Conservation (phyloP, 2,329 filamentous ascomycete genomes). For the Zasmidium cellare region DNA sequence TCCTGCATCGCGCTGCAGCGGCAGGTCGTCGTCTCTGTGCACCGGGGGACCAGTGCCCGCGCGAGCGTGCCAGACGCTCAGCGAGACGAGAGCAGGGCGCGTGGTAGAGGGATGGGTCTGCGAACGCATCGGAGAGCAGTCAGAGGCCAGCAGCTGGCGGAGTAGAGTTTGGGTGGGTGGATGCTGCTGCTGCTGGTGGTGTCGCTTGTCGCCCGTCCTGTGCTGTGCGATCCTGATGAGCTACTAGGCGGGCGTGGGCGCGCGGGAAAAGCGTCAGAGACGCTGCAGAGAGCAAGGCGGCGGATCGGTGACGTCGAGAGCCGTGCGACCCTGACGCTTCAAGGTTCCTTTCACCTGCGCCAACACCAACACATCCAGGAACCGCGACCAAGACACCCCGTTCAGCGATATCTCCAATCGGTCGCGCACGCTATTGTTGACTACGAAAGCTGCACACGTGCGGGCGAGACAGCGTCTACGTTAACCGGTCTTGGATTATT, state of each 20-base stretch:
- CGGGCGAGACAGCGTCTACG: too few species aligned
- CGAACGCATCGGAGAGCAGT: not conserved
- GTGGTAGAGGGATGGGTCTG: not conserved
- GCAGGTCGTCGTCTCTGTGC: not conserved
- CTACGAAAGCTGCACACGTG: too few species aligned
- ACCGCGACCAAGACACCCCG: too few species aligned
- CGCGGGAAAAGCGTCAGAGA: not conserved
- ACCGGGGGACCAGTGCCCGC: not conserved
- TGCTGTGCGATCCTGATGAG: too few species aligned
- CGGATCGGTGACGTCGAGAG: not conserved
- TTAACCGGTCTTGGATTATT: too few species aligned
- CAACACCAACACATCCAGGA: too few species aligned
- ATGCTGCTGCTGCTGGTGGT: too few species aligned
- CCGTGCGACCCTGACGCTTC: not conserved
- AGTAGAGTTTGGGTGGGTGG: not conserved
- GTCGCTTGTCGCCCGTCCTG: too few species aligned
- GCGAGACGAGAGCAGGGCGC: not conserved
- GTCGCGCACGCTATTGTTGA: too few species aligned
- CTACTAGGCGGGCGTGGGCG: too few species aligned
- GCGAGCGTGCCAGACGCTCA: not conserved
- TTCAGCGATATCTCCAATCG: too few species aligned
- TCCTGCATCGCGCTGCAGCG: constrained; percentile 3
- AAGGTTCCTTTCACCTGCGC: not conserved
- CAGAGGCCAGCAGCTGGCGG: not conserved
- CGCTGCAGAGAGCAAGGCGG: not conserved